Conservation (phyloP, 2,329 filamentous ascomycete genomes). For the Hypocrella siamensis region DNA sequence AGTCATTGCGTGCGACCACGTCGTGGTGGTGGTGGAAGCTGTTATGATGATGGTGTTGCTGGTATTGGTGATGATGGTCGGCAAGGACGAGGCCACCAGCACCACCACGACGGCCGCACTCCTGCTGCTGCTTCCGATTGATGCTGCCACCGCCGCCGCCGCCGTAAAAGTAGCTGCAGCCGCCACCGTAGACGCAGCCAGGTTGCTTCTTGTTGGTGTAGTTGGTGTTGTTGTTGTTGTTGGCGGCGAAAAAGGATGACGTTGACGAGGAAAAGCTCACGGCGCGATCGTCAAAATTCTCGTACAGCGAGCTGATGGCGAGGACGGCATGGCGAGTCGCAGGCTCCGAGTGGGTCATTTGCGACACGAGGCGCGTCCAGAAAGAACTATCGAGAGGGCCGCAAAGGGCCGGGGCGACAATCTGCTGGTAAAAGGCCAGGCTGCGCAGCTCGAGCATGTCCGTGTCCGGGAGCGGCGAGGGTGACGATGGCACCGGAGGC, state of each 20-base stretch:
- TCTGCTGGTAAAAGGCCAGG: slow-evolving; percentile 21
- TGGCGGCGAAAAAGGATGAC: slow-evolving; percentile 16
- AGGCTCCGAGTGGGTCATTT: slow-evolving; percentile 20
- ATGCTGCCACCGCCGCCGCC: no score
- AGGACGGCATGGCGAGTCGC: slow-evolving; percentile 21
- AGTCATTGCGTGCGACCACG: no score
- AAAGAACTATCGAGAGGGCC: slow-evolving; percentile 22
- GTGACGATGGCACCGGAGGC: slow-evolving; percentile 6
- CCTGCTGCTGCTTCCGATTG: no score
- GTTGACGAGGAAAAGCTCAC: neutral
- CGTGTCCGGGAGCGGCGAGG: slow-evolving; percentile 8
- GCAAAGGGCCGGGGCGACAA: slow-evolving; percentile 18
- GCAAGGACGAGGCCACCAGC: no score
- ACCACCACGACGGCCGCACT: no score
- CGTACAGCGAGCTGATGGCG: slow-evolving; percentile 23
- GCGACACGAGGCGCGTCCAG: slow-evolving; percentile 23
- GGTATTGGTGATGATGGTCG: no score
- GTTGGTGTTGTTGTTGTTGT: slow-evolving; percentile 26
- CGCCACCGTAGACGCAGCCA: no score
- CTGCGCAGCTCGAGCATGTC: slow-evolving; percentile 12
- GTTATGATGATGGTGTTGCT: no score
- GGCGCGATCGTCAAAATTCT: slow-evolving; percentile 10
- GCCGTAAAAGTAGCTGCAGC: no score
- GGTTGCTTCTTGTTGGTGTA: no score
- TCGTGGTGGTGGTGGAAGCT: no score